Evolutionary conservation across 139 green algal genomes (phyloP), one percentile per base, ranked within the genome.

Genomic region (Nannochloris sp.): DNA sequence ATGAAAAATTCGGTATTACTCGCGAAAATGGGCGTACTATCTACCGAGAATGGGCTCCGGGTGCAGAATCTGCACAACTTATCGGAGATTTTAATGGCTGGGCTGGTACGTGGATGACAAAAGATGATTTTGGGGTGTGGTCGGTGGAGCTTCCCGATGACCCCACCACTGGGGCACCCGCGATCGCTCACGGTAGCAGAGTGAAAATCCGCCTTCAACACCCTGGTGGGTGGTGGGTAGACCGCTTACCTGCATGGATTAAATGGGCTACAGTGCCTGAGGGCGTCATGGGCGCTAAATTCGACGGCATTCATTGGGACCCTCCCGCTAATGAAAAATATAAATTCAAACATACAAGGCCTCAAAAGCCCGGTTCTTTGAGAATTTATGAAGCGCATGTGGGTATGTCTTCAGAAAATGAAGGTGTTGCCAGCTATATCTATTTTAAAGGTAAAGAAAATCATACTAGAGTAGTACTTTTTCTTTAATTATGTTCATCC

Each of bases 341-440:
- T 54, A 19, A 24, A 31, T n/a, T n/a, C n/a, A n/a, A 29, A 30
- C 67, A 92, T 73, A 6, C 55, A 14, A 70, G 80, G 4, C 92
- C 92, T 0, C 29, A 57, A 5, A 60, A 64, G 4, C 82, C 84
- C 0, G 2, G 38, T 7, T 71, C 79, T 4, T 82, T 92, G 29
- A 81, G 84, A 45, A 95, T 98, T 57, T 98, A 98, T 68, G 93
- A 98, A 80, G 87, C 90, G 0, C 93, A 98, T 67, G 93, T 98
- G 30, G 93, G 93, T 42, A 99, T 99, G 93, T 84, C 70, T 64
- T 76, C 77, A 2, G 81, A 96, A 65, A 79, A 90, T 45, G 56
- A 61, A 13, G 51, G 64, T 1, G 88, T 97, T 8, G 72, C 77
- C 19, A 83, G 77, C 10, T 98, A 97, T 70, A 63, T 67, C 0